Evolutionary conservation across 768 basidiomycete genomes (phyloP).

Genomic region (Leccinum rimulosum): DNA sequence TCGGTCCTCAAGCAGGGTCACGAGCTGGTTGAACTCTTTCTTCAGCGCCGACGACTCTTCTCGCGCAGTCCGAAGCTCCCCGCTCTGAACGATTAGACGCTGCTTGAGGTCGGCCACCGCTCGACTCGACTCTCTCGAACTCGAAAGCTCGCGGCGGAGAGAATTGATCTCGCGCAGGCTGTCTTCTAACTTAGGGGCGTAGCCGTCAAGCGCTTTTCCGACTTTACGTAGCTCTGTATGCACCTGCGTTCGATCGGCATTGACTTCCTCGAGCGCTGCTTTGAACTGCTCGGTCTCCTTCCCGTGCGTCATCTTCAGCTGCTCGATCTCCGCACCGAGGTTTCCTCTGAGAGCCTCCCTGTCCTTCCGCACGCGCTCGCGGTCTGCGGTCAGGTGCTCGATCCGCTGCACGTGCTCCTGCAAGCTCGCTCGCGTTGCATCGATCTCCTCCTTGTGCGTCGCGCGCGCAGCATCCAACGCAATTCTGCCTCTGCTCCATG

Average conservation of each 20-base stretch:
- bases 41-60: conserved; percentile 29
- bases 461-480: conserved; percentile 4
- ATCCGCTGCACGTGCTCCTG: conserved; percentile 21
- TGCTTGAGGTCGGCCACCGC: conserved; percentile 12
- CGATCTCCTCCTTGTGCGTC: conserved; percentile 13
- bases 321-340: conserved; percentile 25
- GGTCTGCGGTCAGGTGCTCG: conserved; percentile 20
- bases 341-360: conserved; percentile 15
- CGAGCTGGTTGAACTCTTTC: conserved; percentile 28
- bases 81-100: conserved; percentile 19
- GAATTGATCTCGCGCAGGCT: conserved; percentile 15
- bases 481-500: conserved; percentile 11
- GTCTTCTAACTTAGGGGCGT: conserved; percentile 19
- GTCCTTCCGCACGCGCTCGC: conserved; percentile 26
- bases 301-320: conserved; percentile 12
- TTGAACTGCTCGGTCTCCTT: conserved; percentile 18
- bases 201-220: conserved; percentile 20
- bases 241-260: conserved; percentile 16
- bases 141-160: conserved; percentile 17
- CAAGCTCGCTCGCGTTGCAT: conserved; percentile 15
- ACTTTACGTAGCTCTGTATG: conserved; percentile 22
- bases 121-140: conserved; percentile 12
- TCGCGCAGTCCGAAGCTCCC: conserved; percentile 21
- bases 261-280: conserved; percentile 26
- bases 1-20: conserved; percentile 37